phyloP scores from a whole-genome alignment of 2,329 filamentous ascomycete species.

The Phymatotrichopsis omnivora region DNA sequence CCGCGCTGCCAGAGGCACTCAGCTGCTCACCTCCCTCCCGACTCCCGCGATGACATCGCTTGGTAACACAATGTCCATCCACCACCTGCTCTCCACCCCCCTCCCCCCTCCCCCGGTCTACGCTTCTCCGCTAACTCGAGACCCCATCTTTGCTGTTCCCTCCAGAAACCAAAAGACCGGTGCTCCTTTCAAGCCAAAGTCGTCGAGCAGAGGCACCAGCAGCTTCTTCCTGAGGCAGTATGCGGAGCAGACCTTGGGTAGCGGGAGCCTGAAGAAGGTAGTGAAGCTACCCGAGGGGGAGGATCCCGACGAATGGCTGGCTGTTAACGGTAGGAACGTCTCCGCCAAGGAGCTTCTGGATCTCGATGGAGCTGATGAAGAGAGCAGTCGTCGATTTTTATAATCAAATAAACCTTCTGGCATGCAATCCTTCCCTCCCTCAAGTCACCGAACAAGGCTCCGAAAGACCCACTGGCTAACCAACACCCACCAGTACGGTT shows the following conservation, averaged over 20 bases:
- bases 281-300: conserved; percentile 96
- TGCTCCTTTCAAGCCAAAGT: conserved; percentile 84
- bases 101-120: conserved; percentile 28
- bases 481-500: conserved; percentile 74
- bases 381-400: conserved; percentile 95
- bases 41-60: conserved; percentile 55
- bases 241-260: conserved; percentile 91
- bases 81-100: conserved; percentile 32
- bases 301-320: conserved; percentile 95
- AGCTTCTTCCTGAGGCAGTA: conserved; percentile 95
- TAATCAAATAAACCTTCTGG: conserved; percentile 95
- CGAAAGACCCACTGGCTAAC: too few species aligned
- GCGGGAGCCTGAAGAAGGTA: conserved; percentile 87
- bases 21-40: too few species aligned
- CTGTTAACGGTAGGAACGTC: conserved; percentile 73
- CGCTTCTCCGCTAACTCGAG: conserved; percentile 25
- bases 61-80: conserved; percentile 69
- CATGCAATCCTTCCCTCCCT: conserved; percentile 4
- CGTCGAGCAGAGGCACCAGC: conserved; percentile 71
- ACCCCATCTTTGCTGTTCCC: conserved; percentile 32
- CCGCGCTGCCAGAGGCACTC: too few species aligned
- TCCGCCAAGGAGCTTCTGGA: not conserved
- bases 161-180: conserved; percentile 73
- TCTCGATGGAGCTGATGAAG: conserved; percentile 30
- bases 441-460: too few species aligned